These are phyloP conservation scores for Rhodamnia argentea DNA, from an alignment of 345 rosid species.

Conservation along the genomic window DNA sequence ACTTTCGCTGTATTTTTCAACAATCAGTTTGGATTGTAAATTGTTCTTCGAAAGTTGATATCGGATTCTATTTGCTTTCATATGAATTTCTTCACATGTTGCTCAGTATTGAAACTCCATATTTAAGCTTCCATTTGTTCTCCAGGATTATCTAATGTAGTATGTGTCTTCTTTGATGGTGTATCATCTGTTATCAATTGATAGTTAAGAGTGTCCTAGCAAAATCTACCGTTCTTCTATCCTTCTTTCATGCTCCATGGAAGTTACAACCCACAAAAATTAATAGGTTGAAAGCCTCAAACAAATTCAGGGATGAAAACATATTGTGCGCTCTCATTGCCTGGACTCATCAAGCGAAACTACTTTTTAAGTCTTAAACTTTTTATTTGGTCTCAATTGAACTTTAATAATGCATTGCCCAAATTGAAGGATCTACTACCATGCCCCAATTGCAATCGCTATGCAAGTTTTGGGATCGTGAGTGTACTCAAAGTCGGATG, in stretches of 20 bases:
- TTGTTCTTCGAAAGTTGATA: not conserved
- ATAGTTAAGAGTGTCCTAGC: not conserved
- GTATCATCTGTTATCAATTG: not conserved
- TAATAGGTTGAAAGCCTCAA: not conserved
- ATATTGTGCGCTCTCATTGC: not conserved
- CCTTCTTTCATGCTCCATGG: not conserved
- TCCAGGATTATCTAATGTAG: not conserved
- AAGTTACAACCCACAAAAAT: not conserved
- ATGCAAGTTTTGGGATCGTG: not conserved
- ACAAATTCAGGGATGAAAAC: not conserved
- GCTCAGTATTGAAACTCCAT: not conserved
- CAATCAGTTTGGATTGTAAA: not conserved
- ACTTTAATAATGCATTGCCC: not conserved
- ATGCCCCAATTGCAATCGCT: not conserved
- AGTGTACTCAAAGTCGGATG: not conserved
- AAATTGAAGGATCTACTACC: not conserved
- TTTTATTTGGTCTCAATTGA: not conserved
- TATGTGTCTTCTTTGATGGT: not conserved
- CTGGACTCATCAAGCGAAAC: not conserved
- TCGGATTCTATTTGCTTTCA: not conserved
- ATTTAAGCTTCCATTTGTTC: not conserved
- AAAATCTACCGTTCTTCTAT: not conserved
- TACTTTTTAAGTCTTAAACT: not conserved
- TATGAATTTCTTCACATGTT: not conserved
- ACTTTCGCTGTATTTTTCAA: not conserved